A percentile compares a stretch with the other conserved stretches of the same genome.
Evolutionary conservation across 2,329 filamentous ascomycete species (phyloP).

Genomic region (Rhynchosporium agropyri): DNA sequence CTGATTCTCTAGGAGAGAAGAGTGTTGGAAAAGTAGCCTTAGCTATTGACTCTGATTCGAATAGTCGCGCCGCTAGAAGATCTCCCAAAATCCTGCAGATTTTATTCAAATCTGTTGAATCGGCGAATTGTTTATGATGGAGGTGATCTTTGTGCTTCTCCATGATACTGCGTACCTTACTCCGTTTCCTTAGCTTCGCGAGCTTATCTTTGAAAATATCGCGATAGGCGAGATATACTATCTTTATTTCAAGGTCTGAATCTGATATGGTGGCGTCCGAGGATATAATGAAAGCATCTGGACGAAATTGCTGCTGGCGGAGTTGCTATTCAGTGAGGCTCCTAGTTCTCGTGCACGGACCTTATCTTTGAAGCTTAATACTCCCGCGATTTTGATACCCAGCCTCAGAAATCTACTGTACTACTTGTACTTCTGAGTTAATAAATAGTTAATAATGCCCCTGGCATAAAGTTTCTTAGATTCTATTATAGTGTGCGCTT

Average conservation of each 20-base stretch:
- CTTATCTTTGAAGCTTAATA: too few species aligned
- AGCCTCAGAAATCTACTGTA: too few species aligned
- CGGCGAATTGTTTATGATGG: conserved; percentile 2
- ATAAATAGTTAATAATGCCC: too few species aligned
- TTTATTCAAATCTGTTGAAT: background rate
- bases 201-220: conserved; percentile 30
- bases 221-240: conserved; percentile 29
- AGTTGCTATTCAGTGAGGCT: too few species aligned
- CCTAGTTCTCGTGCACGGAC: too few species aligned
- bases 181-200: conserved; percentile 28
- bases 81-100: background rate
- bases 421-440: too few species aligned
- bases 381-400: too few species aligned
- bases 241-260: conserved; percentile 26
- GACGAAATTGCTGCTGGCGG: conserved; percentile 15
- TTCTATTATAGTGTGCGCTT: too few species aligned
- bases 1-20: background rate
- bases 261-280: conserved; percentile 25
- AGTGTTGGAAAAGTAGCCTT: background rate
- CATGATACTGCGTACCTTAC: conserved; percentile 25
- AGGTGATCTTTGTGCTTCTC: conserved; percentile 27
- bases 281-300: conserved; percentile 19
- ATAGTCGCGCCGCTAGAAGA: background rate
- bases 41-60: background rate
- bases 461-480: too few species aligned